These are phyloP conservation scores for Alternaria conjuncta DNA, from an alignment of 2,329 filamentous ascomycete species.

Conservation along the genomic window DNA sequence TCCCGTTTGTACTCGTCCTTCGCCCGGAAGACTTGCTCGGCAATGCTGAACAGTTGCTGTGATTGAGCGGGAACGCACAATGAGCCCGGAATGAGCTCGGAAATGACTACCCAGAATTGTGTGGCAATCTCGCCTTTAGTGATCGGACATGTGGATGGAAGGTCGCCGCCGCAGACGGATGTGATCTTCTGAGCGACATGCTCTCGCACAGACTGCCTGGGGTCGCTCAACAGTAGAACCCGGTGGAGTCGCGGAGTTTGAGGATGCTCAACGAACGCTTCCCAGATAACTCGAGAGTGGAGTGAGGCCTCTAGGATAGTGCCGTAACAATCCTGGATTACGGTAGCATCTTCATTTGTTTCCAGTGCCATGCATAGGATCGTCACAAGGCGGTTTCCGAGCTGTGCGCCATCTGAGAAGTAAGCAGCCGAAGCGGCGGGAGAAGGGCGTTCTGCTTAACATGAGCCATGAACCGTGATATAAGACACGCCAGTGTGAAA, in stretches of 20 bases:
- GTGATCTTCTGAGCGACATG: constrained; percentile 38
- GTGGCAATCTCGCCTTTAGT: constrained; percentile 36
- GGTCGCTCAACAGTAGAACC: constrained; percentile 38
- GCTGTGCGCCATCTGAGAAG: constrained; percentile 36
- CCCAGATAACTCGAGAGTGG: constrained; percentile 44
- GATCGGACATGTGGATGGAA: constrained; percentile 42
- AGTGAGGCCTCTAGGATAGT: constrained; percentile 46
- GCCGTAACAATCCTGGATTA: constrained; percentile 36
- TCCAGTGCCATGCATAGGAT: constrained; percentile 33
- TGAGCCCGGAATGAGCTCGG: constrained; percentile 36
- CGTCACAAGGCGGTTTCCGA: constrained; percentile 41
- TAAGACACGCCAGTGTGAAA: background rate
- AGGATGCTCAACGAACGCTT: constrained; percentile 35
- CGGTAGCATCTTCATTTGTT: constrained; percentile 17
- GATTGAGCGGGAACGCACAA: constrained; percentile 32
- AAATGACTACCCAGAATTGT: constrained; percentile 45
- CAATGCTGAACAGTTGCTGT: constrained; percentile 44
- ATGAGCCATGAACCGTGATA: constrained; percentile 28
- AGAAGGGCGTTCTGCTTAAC: constrained; percentile 41
- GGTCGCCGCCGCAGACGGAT: constrained; percentile 43
- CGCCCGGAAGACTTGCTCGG: constrained; percentile 44
- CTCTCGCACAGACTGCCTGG: constrained; percentile 31
- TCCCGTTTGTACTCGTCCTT: constrained; percentile 43
- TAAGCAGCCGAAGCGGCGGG: constrained; percentile 40
- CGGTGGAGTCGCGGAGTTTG: constrained; percentile 37